Evolutionary conservation across 2,329 filamentous ascomycete genomes (phyloP).

Genomic region (Westerdykella ornata): DNA sequence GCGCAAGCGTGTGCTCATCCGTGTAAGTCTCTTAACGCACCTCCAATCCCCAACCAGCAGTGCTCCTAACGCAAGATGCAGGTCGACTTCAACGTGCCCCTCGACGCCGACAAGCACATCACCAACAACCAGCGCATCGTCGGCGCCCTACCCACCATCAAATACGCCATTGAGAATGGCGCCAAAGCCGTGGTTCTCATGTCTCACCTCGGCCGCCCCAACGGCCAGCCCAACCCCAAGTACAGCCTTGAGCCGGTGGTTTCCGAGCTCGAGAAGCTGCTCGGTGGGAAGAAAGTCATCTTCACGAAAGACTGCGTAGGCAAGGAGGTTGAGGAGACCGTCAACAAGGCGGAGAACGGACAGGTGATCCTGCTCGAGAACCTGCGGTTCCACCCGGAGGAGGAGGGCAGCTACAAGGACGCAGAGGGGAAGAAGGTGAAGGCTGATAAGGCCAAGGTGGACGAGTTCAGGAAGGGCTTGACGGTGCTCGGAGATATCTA

Average conservation of each 20-base stretch:
- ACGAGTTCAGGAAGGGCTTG: constrained; percentile 88
- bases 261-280: constrained; percentile 82
- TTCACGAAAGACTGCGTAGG: constrained; percentile 91
- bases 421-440: constrained; percentile 94
- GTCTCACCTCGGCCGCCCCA: constrained; percentile 95
- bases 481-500: constrained; percentile 93
- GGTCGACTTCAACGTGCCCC: constrained; percentile 99
- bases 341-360: constrained; percentile 74
- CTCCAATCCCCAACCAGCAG: no score
- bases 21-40: constrained; percentile 64
- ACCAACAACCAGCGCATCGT: constrained; percentile 99
- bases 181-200: constrained; percentile 93
- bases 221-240: constrained; percentile 83
- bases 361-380: constrained; percentile 92
- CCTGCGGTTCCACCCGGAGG: constrained; percentile 94
- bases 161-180: constrained; percentile 82
- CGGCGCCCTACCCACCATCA: constrained; percentile 90
- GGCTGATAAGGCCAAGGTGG: constrained; percentile 88
- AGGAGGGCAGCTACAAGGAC: constrained; percentile 95
- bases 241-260: constrained; percentile 93
- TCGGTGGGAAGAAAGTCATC: constrained; percentile 72
- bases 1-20: constrained; percentile 96
- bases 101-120: constrained; percentile 85
- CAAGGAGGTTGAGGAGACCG: constrained; percentile 78
- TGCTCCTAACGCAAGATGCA: no score